phyloP scores from a whole-genome alignment of 2,329 filamentous ascomycete genomes.

The Colletotrichum limetticola region DNA sequence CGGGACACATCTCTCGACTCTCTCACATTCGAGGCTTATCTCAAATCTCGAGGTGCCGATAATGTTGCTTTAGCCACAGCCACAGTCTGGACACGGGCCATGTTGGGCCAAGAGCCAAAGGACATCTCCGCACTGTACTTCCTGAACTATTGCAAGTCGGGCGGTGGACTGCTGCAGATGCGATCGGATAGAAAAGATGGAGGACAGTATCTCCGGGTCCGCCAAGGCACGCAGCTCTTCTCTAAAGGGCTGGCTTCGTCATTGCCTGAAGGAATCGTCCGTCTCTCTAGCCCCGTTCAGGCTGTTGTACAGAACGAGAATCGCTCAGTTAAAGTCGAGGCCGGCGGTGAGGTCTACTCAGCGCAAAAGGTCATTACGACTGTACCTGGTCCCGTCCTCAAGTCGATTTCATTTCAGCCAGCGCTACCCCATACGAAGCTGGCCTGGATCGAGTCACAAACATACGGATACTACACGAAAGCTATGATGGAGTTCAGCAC shows the following conservation, averaged over 20 bases:
- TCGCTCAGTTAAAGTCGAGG: slow-evolving; percentile 10
- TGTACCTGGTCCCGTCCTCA: slow-evolving; percentile 57
- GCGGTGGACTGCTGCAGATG: slow-evolving; percentile 62
- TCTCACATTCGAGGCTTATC: slow-evolving; percentile 43
- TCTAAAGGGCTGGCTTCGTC: slow-evolving; percentile 47
- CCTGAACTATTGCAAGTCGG: slow-evolving; percentile 64
- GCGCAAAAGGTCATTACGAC: slow-evolving; percentile 60
- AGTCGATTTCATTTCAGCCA: slow-evolving; percentile 59
- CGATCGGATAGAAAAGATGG: slow-evolving; percentile 62
- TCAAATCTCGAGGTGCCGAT: slow-evolving; percentile 38
- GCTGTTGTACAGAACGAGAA: slow-evolving; percentile 41
- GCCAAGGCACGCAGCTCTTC: slow-evolving; percentile 57
- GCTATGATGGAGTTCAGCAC: slow-evolving; percentile 54
- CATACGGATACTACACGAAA: slow-evolving; percentile 62
- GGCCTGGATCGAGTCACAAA: slow-evolving; percentile 44
- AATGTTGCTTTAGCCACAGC: slow-evolving; percentile 47
- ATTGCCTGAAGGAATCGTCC: slow-evolving; percentile 43
- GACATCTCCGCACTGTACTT: slow-evolving; percentile 65
- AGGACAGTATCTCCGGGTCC: slow-evolving; percentile 62
- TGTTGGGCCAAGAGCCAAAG: slow-evolving; percentile 60
- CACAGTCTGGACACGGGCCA: slow-evolving; percentile 58
- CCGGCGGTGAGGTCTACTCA: slow-evolving; percentile 42
- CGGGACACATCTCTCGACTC: slow-evolving; percentile 38
- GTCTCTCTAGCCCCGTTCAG: slow-evolving; percentile 45
- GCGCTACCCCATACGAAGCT: slow-evolving; percentile 53